Evolutionary conservation across 768 basidiomycete genomes (phyloP).

Genomic region (Lentinula edodes): DNA sequence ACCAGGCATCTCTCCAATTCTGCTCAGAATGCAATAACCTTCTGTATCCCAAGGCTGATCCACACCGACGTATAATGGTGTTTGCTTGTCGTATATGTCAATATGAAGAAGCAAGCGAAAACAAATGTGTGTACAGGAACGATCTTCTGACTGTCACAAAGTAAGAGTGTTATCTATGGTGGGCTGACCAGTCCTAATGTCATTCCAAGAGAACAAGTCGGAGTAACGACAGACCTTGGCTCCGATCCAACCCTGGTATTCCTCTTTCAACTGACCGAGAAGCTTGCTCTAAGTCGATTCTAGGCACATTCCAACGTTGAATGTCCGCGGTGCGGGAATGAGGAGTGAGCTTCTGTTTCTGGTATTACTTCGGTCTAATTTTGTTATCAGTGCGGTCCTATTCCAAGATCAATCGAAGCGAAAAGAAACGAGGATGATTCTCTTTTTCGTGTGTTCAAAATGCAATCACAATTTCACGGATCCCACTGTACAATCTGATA

Average conservation of each 20-base stretch:
- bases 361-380: neutral
- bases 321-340: conserved; percentile 78
- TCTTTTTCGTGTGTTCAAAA: conserved; percentile 86
- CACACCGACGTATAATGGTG: conserved; percentile 76
- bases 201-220: conserved; percentile 76
- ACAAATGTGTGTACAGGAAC: conserved; percentile 89
- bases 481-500: conserved; percentile 49
- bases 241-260: conserved; percentile 83
- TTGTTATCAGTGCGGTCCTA: conserved; percentile 69
- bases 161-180: conserved; percentile 29
- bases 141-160: conserved; percentile 91
- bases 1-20: conserved; percentile 82
- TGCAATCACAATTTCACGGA: conserved; percentile 76
- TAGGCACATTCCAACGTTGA: conserved; percentile 80
- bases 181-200: neutral
- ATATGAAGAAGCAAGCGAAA: conserved; percentile 80
- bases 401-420: conserved; percentile 98
- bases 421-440: conserved; percentile 91
- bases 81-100: conserved; percentile 89
- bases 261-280: neutral
- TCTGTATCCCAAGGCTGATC: conserved; percentile 89
- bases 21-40: conserved; percentile 96
- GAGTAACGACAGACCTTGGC: conserved; percentile 84
- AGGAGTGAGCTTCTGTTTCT: conserved; percentile 56
- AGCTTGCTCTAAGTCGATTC: neutral